Conservation (phyloP, 2,329 filamentous ascomycete species). For the Pleoardoris graminearum region DNA sequence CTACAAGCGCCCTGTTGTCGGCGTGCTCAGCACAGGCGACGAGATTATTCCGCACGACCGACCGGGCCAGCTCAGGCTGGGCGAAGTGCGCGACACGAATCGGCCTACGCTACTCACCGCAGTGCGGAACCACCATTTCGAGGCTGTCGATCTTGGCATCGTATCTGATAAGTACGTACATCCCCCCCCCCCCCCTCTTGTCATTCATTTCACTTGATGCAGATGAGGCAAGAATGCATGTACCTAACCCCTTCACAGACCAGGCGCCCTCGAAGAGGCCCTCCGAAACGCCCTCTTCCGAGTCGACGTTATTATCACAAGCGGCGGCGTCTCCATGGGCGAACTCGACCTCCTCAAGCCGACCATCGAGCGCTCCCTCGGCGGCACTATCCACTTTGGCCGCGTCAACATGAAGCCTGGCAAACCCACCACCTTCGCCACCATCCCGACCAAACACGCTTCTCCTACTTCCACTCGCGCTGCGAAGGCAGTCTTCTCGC, state of each 20-base stretch:
- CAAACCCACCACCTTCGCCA: constrained; percentile 96
- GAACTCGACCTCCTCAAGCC: constrained; percentile 96
- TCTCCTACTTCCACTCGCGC: constrained; percentile 58
- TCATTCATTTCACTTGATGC: background rate
- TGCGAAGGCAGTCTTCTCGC: constrained; percentile 77
- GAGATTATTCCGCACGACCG: constrained; percentile 80
- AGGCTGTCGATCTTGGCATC: constrained; percentile 84
- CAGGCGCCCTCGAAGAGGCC: constrained; percentile 73
- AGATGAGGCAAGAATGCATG: too few relatives aligned
- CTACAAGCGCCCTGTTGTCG: constrained; percentile 77
- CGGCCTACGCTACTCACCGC: constrained; percentile 84
- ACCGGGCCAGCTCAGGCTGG: constrained; percentile 65
- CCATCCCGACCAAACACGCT: constrained; percentile 65
- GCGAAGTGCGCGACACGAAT: constrained; percentile 93
- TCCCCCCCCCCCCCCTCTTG: background rate
- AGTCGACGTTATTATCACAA: constrained; percentile 85
- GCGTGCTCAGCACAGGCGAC: constrained; percentile 90
- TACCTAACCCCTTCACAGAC: constrained; percentile 44
- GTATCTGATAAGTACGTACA: constrained; percentile 65
- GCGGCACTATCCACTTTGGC: constrained; percentile 94
- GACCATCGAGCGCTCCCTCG: constrained; percentile 85
- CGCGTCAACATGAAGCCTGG: constrained; percentile 97
- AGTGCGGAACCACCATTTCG: constrained; percentile 72
- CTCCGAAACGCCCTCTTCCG: constrained; percentile 74
- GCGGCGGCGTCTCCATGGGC: constrained; percentile 95